Evolutionary conservation across 176 grass and related monocot species (phyloP).

Genomic region (Lolium multiflorum): DNA sequence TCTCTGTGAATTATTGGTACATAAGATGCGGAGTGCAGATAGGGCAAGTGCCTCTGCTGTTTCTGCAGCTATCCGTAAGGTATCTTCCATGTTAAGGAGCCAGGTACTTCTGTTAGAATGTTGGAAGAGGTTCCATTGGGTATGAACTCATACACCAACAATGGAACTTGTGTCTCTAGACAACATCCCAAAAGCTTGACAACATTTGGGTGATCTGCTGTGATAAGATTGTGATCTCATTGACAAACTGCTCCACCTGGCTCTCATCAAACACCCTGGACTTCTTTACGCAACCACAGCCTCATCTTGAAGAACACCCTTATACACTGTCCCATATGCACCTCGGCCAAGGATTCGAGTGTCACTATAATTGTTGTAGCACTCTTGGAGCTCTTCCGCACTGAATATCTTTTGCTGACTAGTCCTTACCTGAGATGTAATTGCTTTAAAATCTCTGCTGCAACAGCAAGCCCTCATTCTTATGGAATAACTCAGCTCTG

Average conservation of each 20-base stretch:
- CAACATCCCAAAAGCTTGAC: conserved; percentile 69
- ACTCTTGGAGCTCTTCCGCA: conserved; percentile 46
- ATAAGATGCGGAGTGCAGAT: conserved; percentile 49
- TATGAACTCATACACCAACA: conserved; percentile 68
- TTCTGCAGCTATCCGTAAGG: conserved; percentile 51
- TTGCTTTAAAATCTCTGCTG: conserved; percentile 46
- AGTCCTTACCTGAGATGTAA: conserved; percentile 23
- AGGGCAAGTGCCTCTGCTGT: conserved; percentile 47
- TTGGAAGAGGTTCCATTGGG: conserved; percentile 67
- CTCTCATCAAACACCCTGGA: conserved; percentile 53
- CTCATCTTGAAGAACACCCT: conserved; percentile 45
- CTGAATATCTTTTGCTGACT: conserved; percentile 56
- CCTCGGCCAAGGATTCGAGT: conserved; percentile 52
- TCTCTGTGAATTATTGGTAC: conserved; percentile 64
- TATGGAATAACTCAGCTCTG: conserved; percentile 49
- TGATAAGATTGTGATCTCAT: conserved; percentile 26
- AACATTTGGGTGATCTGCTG: conserved; percentile 50
- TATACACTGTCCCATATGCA: conserved; percentile 59
- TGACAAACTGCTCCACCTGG: conserved; percentile 34
- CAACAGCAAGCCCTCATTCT: conserved; percentile 61
- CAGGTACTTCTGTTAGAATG: conserved; percentile 32
- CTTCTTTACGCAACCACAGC: conserved; percentile 58
- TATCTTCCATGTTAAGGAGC: conserved; percentile 47
- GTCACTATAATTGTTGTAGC: conserved; percentile 52
- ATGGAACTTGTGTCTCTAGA: conserved; percentile 50